phyloP scores from a whole-genome alignment of 345 rosid species.

The Bruguiera sexangula region DNA sequence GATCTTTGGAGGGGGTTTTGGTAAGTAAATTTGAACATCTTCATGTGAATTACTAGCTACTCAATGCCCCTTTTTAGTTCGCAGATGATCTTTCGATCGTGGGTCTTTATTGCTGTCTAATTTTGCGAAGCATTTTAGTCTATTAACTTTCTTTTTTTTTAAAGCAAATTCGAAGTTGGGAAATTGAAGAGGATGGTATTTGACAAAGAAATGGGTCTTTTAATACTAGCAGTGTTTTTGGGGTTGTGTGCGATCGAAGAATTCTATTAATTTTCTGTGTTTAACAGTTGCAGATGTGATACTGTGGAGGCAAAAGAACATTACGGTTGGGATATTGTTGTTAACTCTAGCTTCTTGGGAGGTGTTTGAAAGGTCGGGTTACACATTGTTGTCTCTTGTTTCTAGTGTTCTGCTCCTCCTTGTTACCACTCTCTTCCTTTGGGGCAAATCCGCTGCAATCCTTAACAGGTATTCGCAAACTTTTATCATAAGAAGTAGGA shows the following conservation, averaged over 20 bases:
- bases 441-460: slow-evolving; percentile 96
- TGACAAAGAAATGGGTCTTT: too few relatives aligned
- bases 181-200: too few relatives aligned
- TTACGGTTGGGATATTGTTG: slow-evolving; percentile 58
- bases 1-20: slow-evolving; percentile 68
- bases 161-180: too few relatives aligned
- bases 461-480: slow-evolving; percentile 61
- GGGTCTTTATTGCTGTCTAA: too few relatives aligned
- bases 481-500: not conserved
- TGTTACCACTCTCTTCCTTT: slow-evolving; percentile 65
- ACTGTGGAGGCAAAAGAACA: slow-evolving; percentile 72
- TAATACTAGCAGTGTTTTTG: too few relatives aligned
- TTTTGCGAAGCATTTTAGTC: too few relatives aligned
- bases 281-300: slow-evolving; percentile 87
- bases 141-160: too few relatives aligned
- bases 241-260: not conserved
- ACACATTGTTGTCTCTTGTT: slow-evolving; percentile 75
- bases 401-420: slow-evolving; percentile 90
- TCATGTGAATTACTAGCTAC: too few relatives aligned
- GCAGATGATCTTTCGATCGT: too few relatives aligned
- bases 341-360: slow-evolving; percentile 77
- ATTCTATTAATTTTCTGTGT: slow-evolving; percentile 5
- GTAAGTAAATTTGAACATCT: too few relatives aligned
- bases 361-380: slow-evolving; percentile 80
- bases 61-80: too few relatives aligned